Conservation (phyloP, 2,329 filamentous ascomycete genomes). For the Beauveria brongniartii region DNA sequence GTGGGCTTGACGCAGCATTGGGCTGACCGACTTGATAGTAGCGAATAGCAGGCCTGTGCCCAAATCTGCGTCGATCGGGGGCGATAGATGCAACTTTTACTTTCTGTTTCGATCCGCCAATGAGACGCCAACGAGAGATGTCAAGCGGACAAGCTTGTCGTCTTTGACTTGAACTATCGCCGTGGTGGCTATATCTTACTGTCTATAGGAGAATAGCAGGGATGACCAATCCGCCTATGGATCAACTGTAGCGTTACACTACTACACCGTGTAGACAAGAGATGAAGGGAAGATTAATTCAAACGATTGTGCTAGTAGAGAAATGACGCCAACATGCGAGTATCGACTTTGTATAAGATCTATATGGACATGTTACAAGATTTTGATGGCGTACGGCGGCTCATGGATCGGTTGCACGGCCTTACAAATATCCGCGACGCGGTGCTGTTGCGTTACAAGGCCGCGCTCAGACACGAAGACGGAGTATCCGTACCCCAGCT, state of each 20-base stretch:
- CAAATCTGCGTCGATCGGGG: neutral
- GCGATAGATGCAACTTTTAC: neutral
- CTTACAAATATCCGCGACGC: slow-evolving; percentile 10
- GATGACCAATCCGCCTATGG: neutral
- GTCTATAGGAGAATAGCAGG: neutral
- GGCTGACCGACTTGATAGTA: neutral
- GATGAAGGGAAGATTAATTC: neutral
- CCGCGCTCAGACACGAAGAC: neutral
- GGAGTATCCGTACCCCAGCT: neutral
- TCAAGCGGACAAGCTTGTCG: neutral
- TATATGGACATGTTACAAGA: neutral
- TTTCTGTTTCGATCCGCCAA: neutral
- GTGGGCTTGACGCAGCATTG: neutral
- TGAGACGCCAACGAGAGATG: neutral
- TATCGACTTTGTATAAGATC: no score
- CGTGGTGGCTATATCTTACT: neutral
- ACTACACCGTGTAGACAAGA: neutral
- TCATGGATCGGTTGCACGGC: slow-evolving; percentile 5
- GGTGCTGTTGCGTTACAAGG: neutral
- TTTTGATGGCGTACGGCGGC: neutral
- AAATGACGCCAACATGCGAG: neutral
- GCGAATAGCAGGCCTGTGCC: neutral
- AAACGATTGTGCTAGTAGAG: neutral
- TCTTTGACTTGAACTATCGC: neutral
- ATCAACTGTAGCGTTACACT: neutral